Base-by-base conservation (phyloP, 768 basidiomycete genomes). In the Brasilioporus rufonigricans region DNA sequence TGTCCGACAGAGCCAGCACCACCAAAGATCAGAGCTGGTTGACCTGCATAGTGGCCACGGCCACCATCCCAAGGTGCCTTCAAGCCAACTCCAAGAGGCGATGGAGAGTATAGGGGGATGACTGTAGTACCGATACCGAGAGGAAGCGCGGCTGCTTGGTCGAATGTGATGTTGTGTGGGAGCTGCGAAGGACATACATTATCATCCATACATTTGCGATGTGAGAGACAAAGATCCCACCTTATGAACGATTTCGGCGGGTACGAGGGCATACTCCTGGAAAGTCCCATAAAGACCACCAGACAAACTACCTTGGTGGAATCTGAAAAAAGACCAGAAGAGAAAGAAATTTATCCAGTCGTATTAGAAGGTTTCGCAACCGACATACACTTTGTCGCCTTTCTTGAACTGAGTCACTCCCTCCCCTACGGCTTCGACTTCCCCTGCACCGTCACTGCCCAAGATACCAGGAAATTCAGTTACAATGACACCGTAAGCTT, bases 391-490 rank as follows among this genome's bases (percentile, higher is more conserved):
- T 44, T 9, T 63, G 12, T 63, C 75, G 5, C 76, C 77, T n/a
- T 68, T 65, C 31, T 65, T 67, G 50, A 77, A 67, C 21, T 61
- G 51, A 4, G 68, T 66, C 2, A 79, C 78, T 0, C 64, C 71
- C n/a, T 70, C 60, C 18, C 75, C 78, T n/a, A 77, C 67, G 27
- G 67, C 66, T 23, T 69, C 70, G 32, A 77, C 70, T 21, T 64
- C 66, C 18, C 79, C 77, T 7, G 77, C 72, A 16, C 54, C 67
- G n/a, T 80, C 77, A 5, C 47, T 55, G 6, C 76, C 78, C 29
- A 74, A 47, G 43, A 76, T 59, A 16, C 64, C 61, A 1, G 78
- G 79, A 53, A 55, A 81, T 4, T 64, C 18, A 3, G 48, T 13
- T 9, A 24, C 39, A 16, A 53, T 2, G 19, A 45, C 0, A 5